Evolutionary conservation across 805 yeast genomes (phyloP).

Genomic region (Metschnikowia bowlesiae): DNA sequence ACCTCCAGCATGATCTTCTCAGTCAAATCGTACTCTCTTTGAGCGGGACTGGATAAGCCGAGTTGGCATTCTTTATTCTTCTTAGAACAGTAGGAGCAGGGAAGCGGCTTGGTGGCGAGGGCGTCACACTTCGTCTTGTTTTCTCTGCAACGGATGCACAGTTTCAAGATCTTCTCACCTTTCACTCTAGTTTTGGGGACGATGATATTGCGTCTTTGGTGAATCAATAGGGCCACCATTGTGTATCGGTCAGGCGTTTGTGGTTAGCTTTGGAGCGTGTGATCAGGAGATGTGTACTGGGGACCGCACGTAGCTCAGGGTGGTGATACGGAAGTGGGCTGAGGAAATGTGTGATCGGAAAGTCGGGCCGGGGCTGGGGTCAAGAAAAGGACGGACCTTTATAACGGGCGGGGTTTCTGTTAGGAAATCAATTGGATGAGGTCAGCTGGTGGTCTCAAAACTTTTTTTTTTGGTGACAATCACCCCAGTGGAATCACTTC

Average conservation of each 20-base stretch:
- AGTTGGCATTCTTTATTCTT: slow-evolving; percentile 49
- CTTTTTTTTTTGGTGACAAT: not conserved
- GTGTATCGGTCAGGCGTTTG: not conserved
- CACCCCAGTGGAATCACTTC: not conserved
- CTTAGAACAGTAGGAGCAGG: slow-evolving; percentile 55
- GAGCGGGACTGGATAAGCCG: slow-evolving; percentile 39
- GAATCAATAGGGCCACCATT: slow-evolving; percentile 17
- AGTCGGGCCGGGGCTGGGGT: too few relatives aligned
- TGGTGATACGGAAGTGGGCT: not conserved
- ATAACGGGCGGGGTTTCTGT: not conserved
- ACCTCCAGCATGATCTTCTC: slow-evolving; percentile 14
- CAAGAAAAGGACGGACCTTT: too few relatives aligned
- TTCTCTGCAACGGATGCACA: slow-evolving; percentile 61
- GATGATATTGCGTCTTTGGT: slow-evolving; percentile 12
- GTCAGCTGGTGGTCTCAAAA: not conserved
- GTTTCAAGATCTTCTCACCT: slow-evolving; percentile 33
- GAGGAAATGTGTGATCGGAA: not conserved
- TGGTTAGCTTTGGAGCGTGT: too few relatives aligned
- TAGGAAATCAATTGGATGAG: not conserved
- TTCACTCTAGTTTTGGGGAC: slow-evolving; percentile 9
- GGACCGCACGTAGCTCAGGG: too few relatives aligned
- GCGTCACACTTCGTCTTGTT: slow-evolving; percentile 68
- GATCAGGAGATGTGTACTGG: not conserved
- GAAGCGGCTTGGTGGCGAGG: slow-evolving; percentile 43
- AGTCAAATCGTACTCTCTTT: slow-evolving; percentile 13